phyloP scores from a whole-genome alignment of 352 stramenopile genomes.

The Phytophthora ohioensis region DNA sequence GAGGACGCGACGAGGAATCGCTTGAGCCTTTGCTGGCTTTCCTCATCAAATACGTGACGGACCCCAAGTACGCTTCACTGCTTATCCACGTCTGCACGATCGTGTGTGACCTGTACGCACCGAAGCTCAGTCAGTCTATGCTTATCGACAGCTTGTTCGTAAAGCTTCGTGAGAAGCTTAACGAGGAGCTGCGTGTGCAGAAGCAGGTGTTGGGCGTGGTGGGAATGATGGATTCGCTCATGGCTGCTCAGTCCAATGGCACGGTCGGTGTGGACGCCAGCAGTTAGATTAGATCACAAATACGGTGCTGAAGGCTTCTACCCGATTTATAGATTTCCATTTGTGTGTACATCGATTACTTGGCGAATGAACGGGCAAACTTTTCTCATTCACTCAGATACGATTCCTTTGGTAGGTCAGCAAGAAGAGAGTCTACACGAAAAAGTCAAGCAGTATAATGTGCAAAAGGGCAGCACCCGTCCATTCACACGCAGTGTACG shows the following conservation, averaged over 20 bases:
- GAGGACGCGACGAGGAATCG: slow-evolving; percentile 93
- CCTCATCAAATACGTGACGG: slow-evolving; percentile 95
- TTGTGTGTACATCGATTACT: slow-evolving; percentile 20
- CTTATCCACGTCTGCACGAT: slow-evolving; percentile 94
- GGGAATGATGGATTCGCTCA: slow-evolving; percentile 91
- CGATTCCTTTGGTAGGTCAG: neutral
- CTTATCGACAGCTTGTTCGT: slow-evolving; percentile 95
- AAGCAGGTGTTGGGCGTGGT: slow-evolving; percentile 88
- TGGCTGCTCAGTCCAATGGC: slow-evolving; percentile 85
- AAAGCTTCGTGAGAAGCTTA: slow-evolving; percentile 91
- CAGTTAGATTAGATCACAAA: slow-evolving; percentile 47
- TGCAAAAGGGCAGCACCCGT: slow-evolving; percentile 32
- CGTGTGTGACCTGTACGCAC: slow-evolving; percentile 94
- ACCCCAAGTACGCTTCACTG: slow-evolving; percentile 93
- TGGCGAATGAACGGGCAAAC: neutral
- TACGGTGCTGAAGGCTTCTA: slow-evolving; percentile 35
- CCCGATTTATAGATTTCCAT: slow-evolving; percentile 39
- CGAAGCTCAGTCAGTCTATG: slow-evolving; percentile 91
- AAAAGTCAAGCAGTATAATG: slow-evolving; percentile 18
- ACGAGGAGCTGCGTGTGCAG: slow-evolving; percentile 86
- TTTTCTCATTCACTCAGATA: slow-evolving; percentile 14
- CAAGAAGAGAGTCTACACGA: neutral
- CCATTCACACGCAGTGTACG: slow-evolving; percentile 15
- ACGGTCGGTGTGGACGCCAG: slow-evolving; percentile 43
- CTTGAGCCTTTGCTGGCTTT: slow-evolving; percentile 96